phyloP scores from a whole-genome alignment of 176 grass and related monocot genomes.

The Themeda triandra region DNA sequence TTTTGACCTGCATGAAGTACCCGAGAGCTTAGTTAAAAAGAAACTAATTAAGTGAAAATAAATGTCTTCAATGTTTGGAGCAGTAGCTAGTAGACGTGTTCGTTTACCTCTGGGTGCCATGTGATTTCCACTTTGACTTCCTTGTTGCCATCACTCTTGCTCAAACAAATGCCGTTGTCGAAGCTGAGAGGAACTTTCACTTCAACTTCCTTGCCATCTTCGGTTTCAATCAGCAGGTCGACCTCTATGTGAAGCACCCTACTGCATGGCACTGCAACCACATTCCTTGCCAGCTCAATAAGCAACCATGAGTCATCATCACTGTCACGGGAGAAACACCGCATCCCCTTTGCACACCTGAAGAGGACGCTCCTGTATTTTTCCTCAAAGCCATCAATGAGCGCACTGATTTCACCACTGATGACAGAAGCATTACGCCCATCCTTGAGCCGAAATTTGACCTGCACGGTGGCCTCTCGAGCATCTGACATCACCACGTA shows the following conservation, averaged over 20 bases:
- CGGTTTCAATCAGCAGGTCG: neutral
- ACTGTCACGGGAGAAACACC: too few species aligned
- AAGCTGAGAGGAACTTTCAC: neutral
- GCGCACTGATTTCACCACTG: neutral
- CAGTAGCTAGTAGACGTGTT: too few species aligned
- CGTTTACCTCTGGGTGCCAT: neutral
- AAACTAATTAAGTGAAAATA: too few species aligned
- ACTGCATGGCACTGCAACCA: neutral
- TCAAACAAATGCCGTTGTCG: neutral
- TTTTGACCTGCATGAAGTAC: too few species aligned
- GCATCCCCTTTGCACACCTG: neutral
- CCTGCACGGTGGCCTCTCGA: neutral
- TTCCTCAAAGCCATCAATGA: neutral
- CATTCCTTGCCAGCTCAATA: neutral
- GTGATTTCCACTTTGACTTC: neutral
- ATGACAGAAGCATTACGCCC: fast-evolving
- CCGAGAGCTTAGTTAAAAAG: too few species aligned
- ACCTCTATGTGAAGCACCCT: neutral
- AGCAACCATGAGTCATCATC: neutral
- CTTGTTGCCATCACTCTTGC: neutral
- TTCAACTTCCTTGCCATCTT: too few species aligned
- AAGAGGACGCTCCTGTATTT: neutral
- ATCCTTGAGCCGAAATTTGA: neutral
- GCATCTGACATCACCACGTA: neutral
- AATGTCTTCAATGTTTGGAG: too few species aligned